Percentiles rank a stretch among this genome's conserved stretches.
Conservation (phyloP, 495 filamentous ascomycete genomes). For the Cryomyces minteri region DNA sequence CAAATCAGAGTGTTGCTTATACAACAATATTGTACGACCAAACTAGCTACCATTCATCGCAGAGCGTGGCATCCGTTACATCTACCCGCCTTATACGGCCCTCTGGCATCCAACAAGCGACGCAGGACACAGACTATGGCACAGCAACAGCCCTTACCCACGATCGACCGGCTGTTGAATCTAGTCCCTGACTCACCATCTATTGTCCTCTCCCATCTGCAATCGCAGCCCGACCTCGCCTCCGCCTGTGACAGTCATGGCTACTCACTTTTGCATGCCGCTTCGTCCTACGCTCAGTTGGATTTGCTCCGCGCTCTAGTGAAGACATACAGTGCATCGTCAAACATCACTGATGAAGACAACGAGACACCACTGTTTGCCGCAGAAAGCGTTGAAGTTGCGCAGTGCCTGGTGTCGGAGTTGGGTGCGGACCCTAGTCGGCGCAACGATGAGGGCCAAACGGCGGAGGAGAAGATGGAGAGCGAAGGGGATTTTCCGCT, state of each 20-base stretch:
- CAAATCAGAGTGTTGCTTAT: too few species aligned
- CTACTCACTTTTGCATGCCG: slow-evolving; percentile 85
- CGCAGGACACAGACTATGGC: too few species aligned
- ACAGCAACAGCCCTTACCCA: slow-evolving; percentile 1
- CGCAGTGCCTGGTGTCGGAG: slow-evolving; percentile 62
- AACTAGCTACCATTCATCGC: too few species aligned
- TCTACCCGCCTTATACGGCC: too few species aligned
- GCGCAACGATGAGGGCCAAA: slow-evolving; percentile 18
- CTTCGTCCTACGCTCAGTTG: slow-evolving; percentile 74
- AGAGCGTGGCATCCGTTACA: too few species aligned
- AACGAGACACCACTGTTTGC: slow-evolving; percentile 83
- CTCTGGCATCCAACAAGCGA: too few species aligned
- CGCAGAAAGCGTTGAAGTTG: slow-evolving; percentile 56
- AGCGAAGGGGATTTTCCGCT: slow-evolving; percentile 17
- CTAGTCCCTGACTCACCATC: slow-evolving; percentile 18
- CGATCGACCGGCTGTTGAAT: slow-evolving; percentile 20
- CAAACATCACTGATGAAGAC: slow-evolving; percentile 72
- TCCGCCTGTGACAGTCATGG: slow-evolving; percentile 16
- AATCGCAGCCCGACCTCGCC: slow-evolving; percentile 16
- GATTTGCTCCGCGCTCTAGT: slow-evolving; percentile 63
- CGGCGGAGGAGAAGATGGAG: slow-evolving; percentile 24
- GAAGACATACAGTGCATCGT: slow-evolving; percentile 54
- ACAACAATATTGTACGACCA: too few species aligned
- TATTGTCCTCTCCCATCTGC: slow-evolving; percentile 14
- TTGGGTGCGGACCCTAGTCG: slow-evolving; percentile 41